phyloP scores from a whole-genome alignment of 345 rosid species.

The Brassica rapa region DNA sequence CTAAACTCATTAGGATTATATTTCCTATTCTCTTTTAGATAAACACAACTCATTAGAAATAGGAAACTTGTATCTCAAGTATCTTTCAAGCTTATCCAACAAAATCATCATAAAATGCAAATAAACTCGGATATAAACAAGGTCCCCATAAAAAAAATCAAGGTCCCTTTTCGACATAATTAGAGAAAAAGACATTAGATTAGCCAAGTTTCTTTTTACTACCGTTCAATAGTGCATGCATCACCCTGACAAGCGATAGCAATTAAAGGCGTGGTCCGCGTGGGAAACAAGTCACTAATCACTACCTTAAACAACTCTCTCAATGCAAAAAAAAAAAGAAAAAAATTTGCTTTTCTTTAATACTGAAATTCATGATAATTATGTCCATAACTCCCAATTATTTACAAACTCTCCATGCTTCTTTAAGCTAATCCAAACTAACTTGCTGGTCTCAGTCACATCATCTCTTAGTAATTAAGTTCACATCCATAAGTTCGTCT shows the following conservation, averaged over 20 bases:
- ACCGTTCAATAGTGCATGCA: not conserved
- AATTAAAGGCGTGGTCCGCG: not conserved
- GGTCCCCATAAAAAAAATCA: not conserved
- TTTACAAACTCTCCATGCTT: not conserved
- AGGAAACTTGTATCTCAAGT: too few relatives aligned
- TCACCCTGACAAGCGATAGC: not conserved
- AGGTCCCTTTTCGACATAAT: not conserved
- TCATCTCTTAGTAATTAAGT: not conserved
- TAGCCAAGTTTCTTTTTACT: not conserved
- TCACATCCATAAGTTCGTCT: not conserved
- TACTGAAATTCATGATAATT: not conserved
- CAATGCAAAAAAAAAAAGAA: not conserved
- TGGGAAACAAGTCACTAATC: not conserved
- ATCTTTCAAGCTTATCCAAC: too few relatives aligned
- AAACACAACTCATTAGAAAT: too few relatives aligned
- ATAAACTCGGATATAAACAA: not conserved
- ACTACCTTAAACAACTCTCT: constrained; percentile 3
- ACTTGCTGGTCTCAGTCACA: not conserved
- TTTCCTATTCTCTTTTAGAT: too few relatives aligned
- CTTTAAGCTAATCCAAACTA: not conserved
- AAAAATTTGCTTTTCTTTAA: constrained; percentile 1
- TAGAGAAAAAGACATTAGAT: constrained; percentile 3
- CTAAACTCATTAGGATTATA: too few relatives aligned
- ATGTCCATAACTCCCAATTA: not conserved
- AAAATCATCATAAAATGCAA: not conserved